These are phyloP conservation scores for Phytophthora tentaculata DNA, from an alignment of 352 stramenopile genomes.

Conservation along the genomic window DNA sequence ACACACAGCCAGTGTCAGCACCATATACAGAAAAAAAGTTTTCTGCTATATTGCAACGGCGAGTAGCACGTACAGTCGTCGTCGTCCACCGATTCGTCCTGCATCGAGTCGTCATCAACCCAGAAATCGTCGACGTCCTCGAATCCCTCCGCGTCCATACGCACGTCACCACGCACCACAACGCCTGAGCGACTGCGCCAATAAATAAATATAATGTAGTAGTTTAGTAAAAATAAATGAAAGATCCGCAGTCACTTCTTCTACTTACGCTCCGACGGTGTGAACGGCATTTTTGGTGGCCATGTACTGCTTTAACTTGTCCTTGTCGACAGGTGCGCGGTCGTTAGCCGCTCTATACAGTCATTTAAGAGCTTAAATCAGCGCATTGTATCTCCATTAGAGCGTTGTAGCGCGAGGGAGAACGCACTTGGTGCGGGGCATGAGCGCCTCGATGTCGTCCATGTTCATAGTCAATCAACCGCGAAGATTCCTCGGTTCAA, in stretches of 20 bases:
- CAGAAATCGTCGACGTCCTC: conserved; percentile 91
- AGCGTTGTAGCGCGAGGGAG: background rate
- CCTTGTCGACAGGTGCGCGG: conserved; percentile 49
- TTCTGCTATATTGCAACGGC: background rate
- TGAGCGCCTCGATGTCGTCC: conserved; percentile 71
- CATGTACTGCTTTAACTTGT: conserved; percentile 71
- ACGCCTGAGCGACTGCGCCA: conserved; percentile 53
- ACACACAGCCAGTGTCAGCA: conserved; percentile 17
- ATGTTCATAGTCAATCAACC: conserved; percentile 4
- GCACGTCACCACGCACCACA: conserved; percentile 68
- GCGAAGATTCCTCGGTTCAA: conserved; percentile 18
- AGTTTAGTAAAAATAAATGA: conserved; percentile 6
- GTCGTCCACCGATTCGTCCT: conserved; percentile 44
- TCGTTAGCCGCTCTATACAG: conserved; percentile 49
- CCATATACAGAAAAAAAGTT: background rate
- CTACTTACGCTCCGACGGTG: conserved; percentile 35
- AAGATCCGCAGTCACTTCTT: background rate
- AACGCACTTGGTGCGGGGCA: conserved; percentile 75
- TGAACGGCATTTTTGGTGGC: conserved; percentile 43
- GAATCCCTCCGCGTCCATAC: conserved; percentile 81
- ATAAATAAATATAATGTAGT: conserved; percentile 6
- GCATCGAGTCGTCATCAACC: conserved; percentile 64
- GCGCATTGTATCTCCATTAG: background rate
- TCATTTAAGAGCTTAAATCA: background rate
- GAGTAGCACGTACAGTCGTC: conserved; percentile 30